Evolutionary conservation across 2,329 filamentous ascomycete genomes (phyloP).

Genomic region (Calonectria multiphialidica): DNA sequence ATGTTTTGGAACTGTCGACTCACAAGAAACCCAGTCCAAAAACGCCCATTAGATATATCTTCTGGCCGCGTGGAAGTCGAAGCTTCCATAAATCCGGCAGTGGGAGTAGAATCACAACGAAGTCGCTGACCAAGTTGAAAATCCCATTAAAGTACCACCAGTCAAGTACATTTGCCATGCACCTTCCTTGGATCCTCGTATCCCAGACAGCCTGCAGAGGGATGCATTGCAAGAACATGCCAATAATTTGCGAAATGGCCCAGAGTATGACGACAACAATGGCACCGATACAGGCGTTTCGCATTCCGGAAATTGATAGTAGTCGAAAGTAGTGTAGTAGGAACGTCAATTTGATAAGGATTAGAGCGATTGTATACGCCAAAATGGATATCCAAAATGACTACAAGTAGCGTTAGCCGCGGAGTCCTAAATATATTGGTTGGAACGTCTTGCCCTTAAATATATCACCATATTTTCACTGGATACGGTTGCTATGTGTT

Average conservation of each 20-base stretch:
- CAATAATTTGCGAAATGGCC: neutral
- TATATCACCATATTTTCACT: neutral
- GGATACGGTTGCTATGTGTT: neutral
- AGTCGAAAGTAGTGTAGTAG: neutral
- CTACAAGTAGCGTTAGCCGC: neutral
- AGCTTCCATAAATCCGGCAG: neutral
- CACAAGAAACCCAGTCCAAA: neutral
- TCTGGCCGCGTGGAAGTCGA: neutral
- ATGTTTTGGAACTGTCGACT: neutral
- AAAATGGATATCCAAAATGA: neutral
- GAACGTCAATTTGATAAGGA: neutral
- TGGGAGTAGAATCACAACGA: neutral
- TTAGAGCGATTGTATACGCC: neutral
- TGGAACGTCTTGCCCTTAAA: neutral
- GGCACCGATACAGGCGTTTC: neutral
- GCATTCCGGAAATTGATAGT: neutral
- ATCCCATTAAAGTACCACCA: neutral
- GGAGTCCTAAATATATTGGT: too few relatives aligned
- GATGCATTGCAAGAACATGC: neutral
- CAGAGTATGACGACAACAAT: neutral
- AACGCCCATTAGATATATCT: neutral
- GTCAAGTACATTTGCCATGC: neutral
- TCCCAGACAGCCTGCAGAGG: neutral
- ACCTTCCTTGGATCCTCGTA: neutral
- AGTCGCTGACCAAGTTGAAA: neutral